These are phyloP conservation scores for Abortiporus biennis DNA, from an alignment of 1,284 basidiomycete genomes.

Conservation along the genomic window DNA sequence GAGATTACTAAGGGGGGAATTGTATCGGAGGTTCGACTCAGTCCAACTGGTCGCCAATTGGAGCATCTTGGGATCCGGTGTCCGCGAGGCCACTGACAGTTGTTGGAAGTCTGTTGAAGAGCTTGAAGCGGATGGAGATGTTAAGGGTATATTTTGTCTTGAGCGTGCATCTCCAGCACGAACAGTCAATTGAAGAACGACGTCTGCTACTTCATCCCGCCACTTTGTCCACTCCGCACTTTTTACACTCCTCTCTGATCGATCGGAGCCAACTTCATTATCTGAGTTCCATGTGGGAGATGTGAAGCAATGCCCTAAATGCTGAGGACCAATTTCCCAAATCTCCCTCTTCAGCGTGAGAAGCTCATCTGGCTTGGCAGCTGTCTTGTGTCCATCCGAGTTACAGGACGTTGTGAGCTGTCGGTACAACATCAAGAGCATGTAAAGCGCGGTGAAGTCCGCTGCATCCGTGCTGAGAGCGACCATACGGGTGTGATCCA, in stretches of 20 bases:
- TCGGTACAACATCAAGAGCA: constrained; percentile 77
- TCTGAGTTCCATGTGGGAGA: not conserved
- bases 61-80: constrained; percentile 45
- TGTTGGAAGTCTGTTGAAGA: constrained; percentile 19
- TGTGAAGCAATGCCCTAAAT: constrained; percentile 49
- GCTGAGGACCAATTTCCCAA: constrained; percentile 63
- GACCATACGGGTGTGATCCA: constrained; percentile 73
- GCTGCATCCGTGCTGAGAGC: constrained; percentile 68
- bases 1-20: constrained; percentile 50
- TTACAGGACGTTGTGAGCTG: constrained; percentile 51
- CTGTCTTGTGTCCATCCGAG: not conserved
- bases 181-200: constrained; percentile 28
- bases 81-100: constrained; percentile 18
- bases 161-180: constrained; percentile 24
- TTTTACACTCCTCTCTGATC: not conserved
- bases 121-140: constrained; percentile 13
- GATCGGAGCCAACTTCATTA: not conserved
- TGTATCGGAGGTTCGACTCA: constrained; percentile 49
- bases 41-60: constrained; percentile 61
- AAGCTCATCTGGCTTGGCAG: constrained; percentile 37
- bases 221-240: constrained; percentile 28
- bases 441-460: constrained; percentile 73
- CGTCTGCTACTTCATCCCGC: constrained; percentile 31
- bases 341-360: constrained; percentile 69
- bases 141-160: constrained; percentile 3